Conservation (phyloP, 148 eudicot species). For the Cornus suecica region DNA sequence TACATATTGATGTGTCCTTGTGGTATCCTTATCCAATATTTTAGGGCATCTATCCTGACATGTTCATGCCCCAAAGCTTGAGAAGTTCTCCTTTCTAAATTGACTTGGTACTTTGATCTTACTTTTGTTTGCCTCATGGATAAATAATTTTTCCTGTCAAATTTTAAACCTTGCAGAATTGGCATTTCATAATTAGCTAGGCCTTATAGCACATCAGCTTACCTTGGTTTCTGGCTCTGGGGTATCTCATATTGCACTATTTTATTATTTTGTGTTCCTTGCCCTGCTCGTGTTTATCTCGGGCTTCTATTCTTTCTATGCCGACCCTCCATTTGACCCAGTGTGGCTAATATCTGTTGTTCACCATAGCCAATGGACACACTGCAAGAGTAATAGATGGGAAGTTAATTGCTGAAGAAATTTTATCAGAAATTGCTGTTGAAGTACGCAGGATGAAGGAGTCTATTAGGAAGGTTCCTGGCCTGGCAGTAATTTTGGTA, state of each 20-base stretch:
- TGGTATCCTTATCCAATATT: too few relatives aligned
- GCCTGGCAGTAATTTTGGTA: conserved; percentile 74
- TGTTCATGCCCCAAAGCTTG: too few relatives aligned
- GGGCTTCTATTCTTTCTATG: neutral
- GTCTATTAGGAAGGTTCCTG: conserved; percentile 58
- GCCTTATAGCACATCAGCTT: neutral
- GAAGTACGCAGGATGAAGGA: conserved; percentile 67
- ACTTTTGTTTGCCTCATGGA: neutral
- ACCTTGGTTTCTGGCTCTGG: neutral
- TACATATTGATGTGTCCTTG: too few relatives aligned
- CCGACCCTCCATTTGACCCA: neutral
- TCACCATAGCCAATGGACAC: conserved; percentile 36
- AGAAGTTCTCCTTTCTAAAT: too few relatives aligned
- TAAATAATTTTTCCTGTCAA: neutral
- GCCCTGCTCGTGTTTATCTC: neutral
- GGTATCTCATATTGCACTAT: neutral
- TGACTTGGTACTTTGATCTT: too few relatives aligned
- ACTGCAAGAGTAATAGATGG: conserved; percentile 69
- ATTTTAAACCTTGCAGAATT: neutral
- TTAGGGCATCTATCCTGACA: too few relatives aligned
- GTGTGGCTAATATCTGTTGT: neutral
- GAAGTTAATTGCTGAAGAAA: conserved; percentile 58
- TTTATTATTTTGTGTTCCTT: neutral
- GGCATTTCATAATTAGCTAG: neutral
- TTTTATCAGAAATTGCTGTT: conserved; percentile 48